Conservation (phyloP, 2,329 filamentous ascomycete genomes). For the Cephalotrichum gorgonifer region DNA sequence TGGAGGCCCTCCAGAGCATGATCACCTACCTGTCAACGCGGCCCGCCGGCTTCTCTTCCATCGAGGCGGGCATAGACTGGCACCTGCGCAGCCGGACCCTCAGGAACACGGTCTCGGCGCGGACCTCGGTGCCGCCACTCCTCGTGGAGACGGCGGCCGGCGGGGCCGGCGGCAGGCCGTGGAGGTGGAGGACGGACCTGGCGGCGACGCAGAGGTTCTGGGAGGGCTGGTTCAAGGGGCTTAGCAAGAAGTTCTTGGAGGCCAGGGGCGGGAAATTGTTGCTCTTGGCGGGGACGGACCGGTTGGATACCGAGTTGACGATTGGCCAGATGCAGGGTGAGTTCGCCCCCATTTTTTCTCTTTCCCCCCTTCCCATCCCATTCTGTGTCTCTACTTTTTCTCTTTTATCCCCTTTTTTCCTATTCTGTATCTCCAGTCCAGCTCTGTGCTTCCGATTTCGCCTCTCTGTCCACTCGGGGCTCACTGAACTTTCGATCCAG, state of each 20-base stretch:
- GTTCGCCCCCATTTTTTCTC: constrained; percentile 9
- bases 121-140: constrained; percentile 76
- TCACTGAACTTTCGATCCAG: constrained; percentile 22
- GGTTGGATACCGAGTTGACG: constrained; percentile 82
- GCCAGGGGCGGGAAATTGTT: constrained; percentile 77
- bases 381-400: constrained; percentile 1
- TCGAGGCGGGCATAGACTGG: constrained; percentile 83
- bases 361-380: background rate
- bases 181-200: constrained; percentile 82
- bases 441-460: no score
- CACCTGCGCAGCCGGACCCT: constrained; percentile 83
- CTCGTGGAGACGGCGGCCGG: constrained; percentile 47
- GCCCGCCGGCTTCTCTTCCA: constrained; percentile 64
- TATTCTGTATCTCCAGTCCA: background rate
- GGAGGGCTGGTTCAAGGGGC: constrained; percentile 84
- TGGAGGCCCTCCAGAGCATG: constrained; percentile 93
- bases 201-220: constrained; percentile 79
- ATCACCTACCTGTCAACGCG: constrained; percentile 78
- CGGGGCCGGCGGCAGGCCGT: constrained; percentile 35
- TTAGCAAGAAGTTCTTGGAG: constrained; percentile 79
- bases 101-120: constrained; percentile 71
- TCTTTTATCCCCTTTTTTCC: no score
- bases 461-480: no score
- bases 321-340: constrained; percentile 95
- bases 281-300: constrained; percentile 78